These are phyloP conservation scores for Lasiodiplodia hormozganensis DNA, from an alignment of 2,329 filamentous ascomycete genomes.

Conservation along the genomic window DNA sequence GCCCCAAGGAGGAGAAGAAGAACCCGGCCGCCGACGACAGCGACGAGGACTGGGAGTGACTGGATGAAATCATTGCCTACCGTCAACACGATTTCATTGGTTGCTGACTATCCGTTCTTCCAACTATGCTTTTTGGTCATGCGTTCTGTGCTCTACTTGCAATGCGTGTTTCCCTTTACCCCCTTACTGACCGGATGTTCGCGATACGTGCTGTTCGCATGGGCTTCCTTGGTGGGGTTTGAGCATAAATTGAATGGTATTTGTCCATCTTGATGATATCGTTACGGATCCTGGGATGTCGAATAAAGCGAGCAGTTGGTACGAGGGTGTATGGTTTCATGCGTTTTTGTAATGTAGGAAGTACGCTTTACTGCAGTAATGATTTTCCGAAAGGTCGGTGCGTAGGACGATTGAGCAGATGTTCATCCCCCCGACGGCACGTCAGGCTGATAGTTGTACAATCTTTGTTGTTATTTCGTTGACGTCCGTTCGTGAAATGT, in stretches of 20 bases:
- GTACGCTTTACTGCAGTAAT: not conserved
- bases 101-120: constrained; percentile 16
- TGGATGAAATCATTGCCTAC: constrained; percentile 21
- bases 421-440: not conserved
- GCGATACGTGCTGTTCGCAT: not conserved
- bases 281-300: not conserved
- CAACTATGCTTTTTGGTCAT: not conserved
- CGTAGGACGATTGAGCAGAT: not conserved
- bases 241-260: not conserved
- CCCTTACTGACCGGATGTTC: not conserved
- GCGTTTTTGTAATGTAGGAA: not conserved
- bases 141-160: not conserved
- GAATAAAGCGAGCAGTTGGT: no score
- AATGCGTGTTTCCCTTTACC: constrained; percentile 3
- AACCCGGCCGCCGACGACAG: constrained; percentile 61
- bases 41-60: constrained; percentile 78
- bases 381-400: not conserved
- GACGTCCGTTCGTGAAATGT: not conserved
- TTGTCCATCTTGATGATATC: not conserved
- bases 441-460: not conserved
- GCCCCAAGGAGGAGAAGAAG: constrained; percentile 62
- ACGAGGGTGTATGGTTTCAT: not conserved
- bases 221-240: not conserved
- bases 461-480: not conserved
- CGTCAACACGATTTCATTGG: constrained; percentile 9